phyloP scores from a whole-genome alignment of 169 alveolate species.

The Babesia caballi region DNA sequence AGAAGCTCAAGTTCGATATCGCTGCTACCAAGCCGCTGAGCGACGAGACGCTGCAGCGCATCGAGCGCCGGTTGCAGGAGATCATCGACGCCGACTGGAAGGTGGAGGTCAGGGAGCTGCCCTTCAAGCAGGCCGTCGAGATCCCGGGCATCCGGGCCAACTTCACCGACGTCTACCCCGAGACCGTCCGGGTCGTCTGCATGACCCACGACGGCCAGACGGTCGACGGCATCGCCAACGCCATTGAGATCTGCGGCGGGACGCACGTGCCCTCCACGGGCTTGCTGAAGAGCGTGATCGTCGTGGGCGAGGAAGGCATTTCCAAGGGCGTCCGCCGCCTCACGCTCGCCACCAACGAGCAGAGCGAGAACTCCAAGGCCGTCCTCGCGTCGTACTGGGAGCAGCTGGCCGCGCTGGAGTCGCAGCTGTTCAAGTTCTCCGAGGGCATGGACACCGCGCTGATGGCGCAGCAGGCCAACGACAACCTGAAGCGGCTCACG shows the following conservation, averaged over 20 bases:
- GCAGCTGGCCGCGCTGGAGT: slow-evolving; percentile 61
- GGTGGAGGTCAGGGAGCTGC: slow-evolving; percentile 67
- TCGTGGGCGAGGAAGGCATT: slow-evolving; percentile 86
- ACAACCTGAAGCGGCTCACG: slow-evolving; percentile 47
- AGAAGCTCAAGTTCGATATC: slow-evolving; percentile 84
- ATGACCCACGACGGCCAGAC: slow-evolving; percentile 77
- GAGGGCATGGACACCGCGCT: slow-evolving; percentile 63
- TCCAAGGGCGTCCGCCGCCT: slow-evolving; percentile 88
- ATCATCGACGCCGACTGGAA: slow-evolving; percentile 69
- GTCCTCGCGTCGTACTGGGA: slow-evolving; percentile 33
- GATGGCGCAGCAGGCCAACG: slow-evolving; percentile 59
- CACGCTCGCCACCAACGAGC: slow-evolving; percentile 82
- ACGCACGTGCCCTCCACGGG: slow-evolving; percentile 85
- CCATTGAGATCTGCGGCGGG: slow-evolving; percentile 91
- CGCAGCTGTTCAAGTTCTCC: slow-evolving; percentile 60
- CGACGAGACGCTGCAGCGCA: slow-evolving; percentile 65
- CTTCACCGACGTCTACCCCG: slow-evolving; percentile 90
- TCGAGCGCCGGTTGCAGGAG: slow-evolving; percentile 66
- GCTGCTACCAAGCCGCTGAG: slow-evolving; percentile 69
- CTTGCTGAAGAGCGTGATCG: slow-evolving; percentile 70
- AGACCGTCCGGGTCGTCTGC: slow-evolving; percentile 88
- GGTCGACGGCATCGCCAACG: slow-evolving; percentile 66
- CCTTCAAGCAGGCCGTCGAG: slow-evolving; percentile 69
- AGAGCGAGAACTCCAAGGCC: slow-evolving; percentile 67
- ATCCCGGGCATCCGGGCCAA: slow-evolving; percentile 81